Base-by-base conservation (phyloP, 805 yeast genomes). In the Debaryomyces castellii region DNA sequence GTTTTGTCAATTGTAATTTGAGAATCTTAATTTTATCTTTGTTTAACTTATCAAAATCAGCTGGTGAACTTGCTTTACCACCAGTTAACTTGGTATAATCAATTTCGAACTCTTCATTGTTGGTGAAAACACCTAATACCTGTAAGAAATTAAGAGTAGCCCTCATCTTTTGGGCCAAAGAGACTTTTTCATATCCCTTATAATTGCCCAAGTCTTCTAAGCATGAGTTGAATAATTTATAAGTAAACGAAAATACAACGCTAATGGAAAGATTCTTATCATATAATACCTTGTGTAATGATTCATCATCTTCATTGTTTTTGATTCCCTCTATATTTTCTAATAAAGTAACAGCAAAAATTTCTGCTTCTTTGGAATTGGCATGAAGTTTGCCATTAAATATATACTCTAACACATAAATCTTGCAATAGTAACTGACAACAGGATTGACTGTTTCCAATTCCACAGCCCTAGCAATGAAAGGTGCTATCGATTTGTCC, bases 401-500 rank as follows among this genome's bases (percentile, higher is more conserved):
- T 3, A 92, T 82, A 54, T 80, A 72, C 62, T 91, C 92, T 2
- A 87, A 83, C 0, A 90, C 87, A 58, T 85, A 84, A 41, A 52
- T 53, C 62, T 73, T 75, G 64, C 94, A 86, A 63, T 78, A 87
- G 63, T 88, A 89, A 4, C 92, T 72, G 23, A 89, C 77, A 9
- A 84, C 66, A 0, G 95, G 90, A 50, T 87, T 85, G 8, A 73
- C 75, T 0, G 54, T 48, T 16, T 66, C 71, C 34, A 88, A 56
- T 53, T 89, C 96, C 8, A 60, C 63, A 17, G 89, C 72, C 6
- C 91, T 73, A 5, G 70, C 63, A 14, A 83, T 62, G 51, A 61
- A 82, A 0, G 83, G 77, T 0, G 73, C 64, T 30, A 81, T 66
- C 2, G 59, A 49, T 51, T 71, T 71, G 39, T 62, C 54, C 5